Conservation (phyloP, 345 rosid species). For the Ceriops tagal region DNA sequence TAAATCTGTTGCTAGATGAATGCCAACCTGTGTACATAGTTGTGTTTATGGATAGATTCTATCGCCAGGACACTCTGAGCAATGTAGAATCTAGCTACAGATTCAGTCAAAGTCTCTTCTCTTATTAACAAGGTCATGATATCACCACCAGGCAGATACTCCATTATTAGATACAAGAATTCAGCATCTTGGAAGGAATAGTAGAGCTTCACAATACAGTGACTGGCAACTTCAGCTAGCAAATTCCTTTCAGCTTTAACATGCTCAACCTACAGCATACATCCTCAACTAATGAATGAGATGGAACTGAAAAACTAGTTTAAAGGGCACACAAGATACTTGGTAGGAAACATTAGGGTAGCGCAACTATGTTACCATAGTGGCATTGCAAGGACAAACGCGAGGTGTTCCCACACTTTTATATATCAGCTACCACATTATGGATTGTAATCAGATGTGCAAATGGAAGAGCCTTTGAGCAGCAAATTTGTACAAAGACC, state of each 20-base stretch:
- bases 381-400: no score
- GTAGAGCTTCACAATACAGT: constrained; percentile 86
- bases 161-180: constrained; percentile 81
- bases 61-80: constrained; percentile 88
- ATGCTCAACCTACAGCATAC: constrained; percentile 65
- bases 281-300: constrained; percentile 8
- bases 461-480: no score
- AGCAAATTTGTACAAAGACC: no score
- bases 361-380: no score
- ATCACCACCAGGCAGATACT: constrained; percentile 94
- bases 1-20: constrained; percentile 9
- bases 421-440: no score
- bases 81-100: constrained; percentile 83
- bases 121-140: constrained; percentile 89
- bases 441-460: no score
- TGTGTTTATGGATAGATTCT: constrained; percentile 88
- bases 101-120: constrained; percentile 93
- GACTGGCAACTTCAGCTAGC: constrained; percentile 91
- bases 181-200: constrained; percentile 87
- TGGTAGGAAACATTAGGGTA: background rate
- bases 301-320: constrained; percentile 3
- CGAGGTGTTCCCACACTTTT: no score
- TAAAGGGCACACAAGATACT: background rate
- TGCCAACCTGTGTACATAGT: constrained; percentile 82
- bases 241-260: constrained; percentile 94